Base-by-base conservation (phyloP, 352 stramenopile species). In the Globisporangium parvum region DNA sequence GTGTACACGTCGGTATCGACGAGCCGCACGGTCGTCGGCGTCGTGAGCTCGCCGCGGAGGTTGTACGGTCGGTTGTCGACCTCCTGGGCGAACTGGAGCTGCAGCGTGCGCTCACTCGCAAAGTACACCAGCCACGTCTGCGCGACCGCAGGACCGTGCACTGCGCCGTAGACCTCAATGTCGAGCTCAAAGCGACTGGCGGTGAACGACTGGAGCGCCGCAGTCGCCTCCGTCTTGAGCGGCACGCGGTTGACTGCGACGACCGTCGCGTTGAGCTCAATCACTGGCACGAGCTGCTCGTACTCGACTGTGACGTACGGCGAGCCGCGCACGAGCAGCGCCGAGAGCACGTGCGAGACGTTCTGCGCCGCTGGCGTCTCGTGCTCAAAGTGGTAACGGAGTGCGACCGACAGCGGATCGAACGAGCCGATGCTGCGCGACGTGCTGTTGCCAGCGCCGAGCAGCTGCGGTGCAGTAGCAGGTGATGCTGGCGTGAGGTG, bases 281-380 rank as follows among this genome's bases (percentile, higher is more conserved):
- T 46, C 47, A 92, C 70, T 0, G 85, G 85, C 8, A 88, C 64
- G 15, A 89, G 35, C 21, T 75, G 60, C 39, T 76, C 57, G 66
- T 93, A 95, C 63, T 91, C 75, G 37, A 93, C 75, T 14, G 85
- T 93, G 10, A 93, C 51, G 69, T 92, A 95, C 14, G 85, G 81
- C 15, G 81, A 77, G 18, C 83, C 84, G 8, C 84, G 75, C 49
- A 87, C 71, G 31, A 95, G 61, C 20, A 59, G 37, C 17, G 60
- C 60, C 6, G 55, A 50, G 42, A 75, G 67, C 18, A 42, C 21
- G 48, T 67, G 58, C 23, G 50, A 12, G 6, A 47, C 53, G 2
- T 84, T 62, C 44, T 64, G 66, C n/a, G 70, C 56, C 12, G 47
- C 35, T 11, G 31, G 31, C 31, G 68, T 53, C 26, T 66, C 57